Evolutionary conservation across 768 basidiomycete species (phyloP), one percentile per base, ranked within the genome.

Genomic region (Hygrocybe coccinea): DNA sequence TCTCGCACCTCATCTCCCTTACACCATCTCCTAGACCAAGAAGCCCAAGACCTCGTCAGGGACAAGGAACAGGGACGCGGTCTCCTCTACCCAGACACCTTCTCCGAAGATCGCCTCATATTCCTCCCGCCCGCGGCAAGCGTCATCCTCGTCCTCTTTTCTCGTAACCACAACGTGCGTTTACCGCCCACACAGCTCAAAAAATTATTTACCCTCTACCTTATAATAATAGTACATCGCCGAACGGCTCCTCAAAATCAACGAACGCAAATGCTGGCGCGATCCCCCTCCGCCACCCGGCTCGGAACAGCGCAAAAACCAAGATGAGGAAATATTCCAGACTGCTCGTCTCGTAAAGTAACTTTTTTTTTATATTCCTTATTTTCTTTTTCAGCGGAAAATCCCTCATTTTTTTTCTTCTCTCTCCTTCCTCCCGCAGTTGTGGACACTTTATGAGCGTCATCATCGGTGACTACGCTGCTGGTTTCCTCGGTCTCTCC

Each of bases 141-240:
- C 22, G 84, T 77, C 6, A 68, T 86, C 6, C 71, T 85, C 2
- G 73, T 85, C 22, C 56, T 86, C 4, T 79, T 84, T 64, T 75
- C 72, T 58, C 70, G 84, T 9, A 85, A 84, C 62, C 83, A 85
- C 63, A 85, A 82, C 63, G 81, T 80, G 56, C 37, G 71, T 67
- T 47, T n/a, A n/a, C n/a, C n/a, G n/a, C n/a, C n/a, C n/a, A n/a
- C n/a, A n/a, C n/a, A n/a, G n/a, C n/a, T n/a, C n/a, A n/a, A n/a
- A n/a, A n/a, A n/a, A n/a, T n/a, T n/a, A n/a, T n/a, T n/a, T n/a
- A n/a, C n/a, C n/a, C n/a, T n/a, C n/a, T n/a, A n/a, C n/a, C n/a
- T n/a, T n/a, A n/a, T n/a, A n/a, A n/a, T n/a, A n/a, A n/a, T 56
- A 84, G 81, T 85, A 74, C 62, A 78, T 85, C 55, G 83, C 82